Evolutionary conservation across 192 early-diverging fungal species (phyloP), one percentile per base, ranked within the genome.

Genomic region (Ambispora gerdemannii): DNA sequence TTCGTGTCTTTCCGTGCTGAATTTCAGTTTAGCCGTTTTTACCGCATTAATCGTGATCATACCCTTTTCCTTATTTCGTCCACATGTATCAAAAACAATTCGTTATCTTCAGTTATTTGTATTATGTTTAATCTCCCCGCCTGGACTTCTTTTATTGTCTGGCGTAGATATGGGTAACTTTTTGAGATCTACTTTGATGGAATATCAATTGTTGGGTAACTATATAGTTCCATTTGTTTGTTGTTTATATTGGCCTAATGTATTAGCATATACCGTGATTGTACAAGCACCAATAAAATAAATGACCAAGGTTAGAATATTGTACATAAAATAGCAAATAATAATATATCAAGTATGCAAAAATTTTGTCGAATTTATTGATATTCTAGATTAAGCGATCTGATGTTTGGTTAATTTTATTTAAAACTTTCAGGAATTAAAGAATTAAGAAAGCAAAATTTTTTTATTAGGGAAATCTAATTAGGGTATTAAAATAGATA

Each of bases 241-340:
- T 72, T 82, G 83, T n/a, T 75, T 87, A 0, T 90, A 90, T 75
- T 92, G 90, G 89, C 90, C 90, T 4, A 69, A 78, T 58, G 82
- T 84, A 70, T 50, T 86, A 36, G 80, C 81, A 32, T 72, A 74
- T 30, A 35, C 50, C 1, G 70, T 77, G 2, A 80, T 80, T 74
- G 71, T 80, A 4, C 74, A 77, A 25, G 66, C 75, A 31, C 74
- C 76, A 0, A 10, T 43, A 43, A 43, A 43, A 15, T 43, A 43
- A 43, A 10, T 6, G 15, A 43, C 15, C 38, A 10, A 15, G 38
- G 38, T 43, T 43, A 10, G 38, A 43, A 43, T 10, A 43, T 43
- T n/a, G n/a, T n/a, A n/a, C n/a, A n/a, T n/a, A n/a, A n/a, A n/a
- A n/a, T n/a, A n/a, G n/a, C n/a, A n/a, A n/a, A n/a, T n/a, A n/a